A percentile compares a stretch with the other conserved stretches of the same genome.
Evolutionary conservation across 2,329 filamentous ascomycete species (phyloP).

Genomic region (Nannizziopsis barbatae): DNA sequence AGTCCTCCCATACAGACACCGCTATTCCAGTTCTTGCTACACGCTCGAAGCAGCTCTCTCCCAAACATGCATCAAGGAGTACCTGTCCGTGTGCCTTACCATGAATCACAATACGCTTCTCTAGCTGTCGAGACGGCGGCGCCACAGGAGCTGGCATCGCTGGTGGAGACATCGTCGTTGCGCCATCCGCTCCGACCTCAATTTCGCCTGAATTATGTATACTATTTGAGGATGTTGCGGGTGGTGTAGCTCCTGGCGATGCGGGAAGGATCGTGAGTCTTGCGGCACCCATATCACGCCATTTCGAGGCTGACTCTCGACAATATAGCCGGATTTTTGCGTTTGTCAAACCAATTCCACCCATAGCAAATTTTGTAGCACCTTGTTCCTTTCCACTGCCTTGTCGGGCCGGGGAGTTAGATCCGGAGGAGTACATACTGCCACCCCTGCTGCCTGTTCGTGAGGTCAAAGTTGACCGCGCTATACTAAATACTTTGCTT

Average conservation of each 20-base stretch:
- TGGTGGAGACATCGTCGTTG: conserved; percentile 12
- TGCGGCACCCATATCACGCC: conserved; percentile 84
- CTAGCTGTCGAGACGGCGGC: conserved; percentile 47
- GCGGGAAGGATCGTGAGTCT: conserved; percentile 65
- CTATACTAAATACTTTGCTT: conserved; percentile 69
- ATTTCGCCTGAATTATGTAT: conserved; percentile 20
- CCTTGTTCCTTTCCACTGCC: conserved; percentile 41
- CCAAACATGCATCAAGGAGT: conserved; percentile 72
- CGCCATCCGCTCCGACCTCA: conserved; percentile 1
- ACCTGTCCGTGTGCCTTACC: conserved; percentile 56
- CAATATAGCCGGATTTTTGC: conserved; percentile 79
- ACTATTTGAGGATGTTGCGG: conserved; percentile 21
- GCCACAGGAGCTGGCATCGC: conserved; percentile 13
- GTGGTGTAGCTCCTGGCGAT: conserved; percentile 22
- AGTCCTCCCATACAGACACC: conserved; percentile 76
- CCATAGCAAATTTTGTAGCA: conserved; percentile 42
- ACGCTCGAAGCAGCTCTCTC: conserved; percentile 71
- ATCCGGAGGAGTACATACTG: conserved; percentile 49
- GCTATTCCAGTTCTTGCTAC: conserved; percentile 79
- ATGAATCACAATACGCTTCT: conserved; percentile 75
- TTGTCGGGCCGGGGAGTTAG: conserved; percentile 46
- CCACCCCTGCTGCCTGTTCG: conserved; percentile 43
- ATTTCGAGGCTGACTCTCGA: conserved; percentile 63
- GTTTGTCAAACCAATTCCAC: conserved; percentile 56
- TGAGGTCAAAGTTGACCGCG: conserved; percentile 59